A percentile compares a stretch with the other conserved stretches of the same genome.
Conservation (phyloP, 176 grass and related monocot species). For the Elymus sibiricus region DNA sequence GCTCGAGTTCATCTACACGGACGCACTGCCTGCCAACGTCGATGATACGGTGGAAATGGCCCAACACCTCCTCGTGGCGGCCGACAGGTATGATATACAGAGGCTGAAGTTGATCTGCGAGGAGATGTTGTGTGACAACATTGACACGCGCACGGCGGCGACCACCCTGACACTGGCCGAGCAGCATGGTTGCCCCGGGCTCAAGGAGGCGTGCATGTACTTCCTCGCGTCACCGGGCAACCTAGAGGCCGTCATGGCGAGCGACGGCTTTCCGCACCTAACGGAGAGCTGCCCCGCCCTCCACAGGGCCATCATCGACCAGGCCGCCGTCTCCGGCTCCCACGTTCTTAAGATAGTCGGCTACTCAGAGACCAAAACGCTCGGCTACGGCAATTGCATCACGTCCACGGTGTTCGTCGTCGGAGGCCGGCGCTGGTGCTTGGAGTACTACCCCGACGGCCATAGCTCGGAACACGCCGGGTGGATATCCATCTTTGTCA, state of each 20-base stretch:
- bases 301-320: background rate
- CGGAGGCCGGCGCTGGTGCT: background rate
- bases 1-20: background rate
- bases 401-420: background rate
- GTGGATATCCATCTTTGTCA: background rate
- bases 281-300: background rate
- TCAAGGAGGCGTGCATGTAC: background rate
- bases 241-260: background rate
- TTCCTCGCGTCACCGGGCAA: background rate
- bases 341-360: background rate
- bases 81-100: background rate
- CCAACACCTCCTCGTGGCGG: background rate
- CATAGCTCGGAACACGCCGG: background rate
- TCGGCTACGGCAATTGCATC: background rate
- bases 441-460: background rate
- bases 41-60: background rate
- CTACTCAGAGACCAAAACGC: background rate
- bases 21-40: background rate
- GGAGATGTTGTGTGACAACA: background rate
- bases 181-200: background rate
- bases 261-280: background rate
- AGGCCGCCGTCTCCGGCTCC: background rate
- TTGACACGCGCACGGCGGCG: background rate
- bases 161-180: background rate
- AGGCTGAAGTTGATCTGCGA: background rate